These are phyloP conservation scores for Kodamaea leandrae DNA, from an alignment of 805 yeast genomes.

Conservation along the genomic window DNA sequence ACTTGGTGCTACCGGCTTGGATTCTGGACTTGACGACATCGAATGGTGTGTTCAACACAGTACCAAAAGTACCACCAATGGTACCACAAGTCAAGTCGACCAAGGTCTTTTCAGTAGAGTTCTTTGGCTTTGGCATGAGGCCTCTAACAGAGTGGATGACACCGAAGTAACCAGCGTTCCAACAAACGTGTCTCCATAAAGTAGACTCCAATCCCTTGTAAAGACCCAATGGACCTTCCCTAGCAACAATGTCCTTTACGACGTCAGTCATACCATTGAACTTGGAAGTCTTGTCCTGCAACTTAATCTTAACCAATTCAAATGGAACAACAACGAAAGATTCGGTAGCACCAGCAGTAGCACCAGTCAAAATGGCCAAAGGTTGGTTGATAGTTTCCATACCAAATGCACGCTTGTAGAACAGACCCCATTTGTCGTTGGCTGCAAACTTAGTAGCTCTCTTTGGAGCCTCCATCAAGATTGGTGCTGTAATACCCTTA, in stretches of 20 bases:
- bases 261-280: constrained; percentile 86
- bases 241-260: constrained; percentile 62
- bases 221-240: constrained; percentile 78
- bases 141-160: constrained; percentile 82
- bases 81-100: constrained; percentile 91
- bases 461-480: constrained; percentile 98
- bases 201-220: constrained; percentile 97
- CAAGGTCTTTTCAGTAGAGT: constrained; percentile 68
- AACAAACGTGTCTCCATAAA: constrained; percentile 90
- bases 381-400: constrained; percentile 70
- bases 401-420: constrained; percentile 72
- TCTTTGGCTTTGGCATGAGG: constrained; percentile 74
- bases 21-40: constrained; percentile 97
- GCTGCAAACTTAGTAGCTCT: constrained; percentile 98
- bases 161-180: constrained; percentile 99
- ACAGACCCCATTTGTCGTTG: constrained; percentile 92
- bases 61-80: constrained; percentile 96
- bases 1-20: constrained; percentile 86
- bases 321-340: constrained; percentile 97
- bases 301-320: constrained; percentile 90
- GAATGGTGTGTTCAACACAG: constrained; percentile 92
- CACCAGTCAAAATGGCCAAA: constrained; percentile 88
- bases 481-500: constrained; percentile 94
- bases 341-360: constrained; percentile 97
- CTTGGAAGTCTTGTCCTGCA: constrained; percentile 83